phyloP scores from a whole-genome alignment of 129 eudicot species.

The Kitagawia praeruptora region DNA sequence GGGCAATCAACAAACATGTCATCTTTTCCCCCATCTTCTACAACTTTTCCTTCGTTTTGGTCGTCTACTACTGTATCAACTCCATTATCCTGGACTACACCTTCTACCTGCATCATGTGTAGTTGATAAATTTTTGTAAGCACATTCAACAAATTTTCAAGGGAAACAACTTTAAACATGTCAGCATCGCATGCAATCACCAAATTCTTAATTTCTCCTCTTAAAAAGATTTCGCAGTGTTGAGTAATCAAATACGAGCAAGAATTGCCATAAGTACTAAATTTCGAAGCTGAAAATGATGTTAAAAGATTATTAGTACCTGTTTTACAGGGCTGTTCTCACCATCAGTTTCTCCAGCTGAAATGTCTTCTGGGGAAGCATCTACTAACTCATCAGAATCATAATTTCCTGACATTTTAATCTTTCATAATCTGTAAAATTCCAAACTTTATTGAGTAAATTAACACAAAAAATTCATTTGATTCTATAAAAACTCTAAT shows the following conservation, averaged over 20 bases:
- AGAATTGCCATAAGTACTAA: neutral
- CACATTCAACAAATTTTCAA: neutral
- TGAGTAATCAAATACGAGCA: neutral
- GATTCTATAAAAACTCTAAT: neutral
- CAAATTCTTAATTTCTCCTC: neutral
- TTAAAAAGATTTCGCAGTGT: neutral
- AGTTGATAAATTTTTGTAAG: neutral
- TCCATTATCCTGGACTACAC: slow-evolving; percentile 42
- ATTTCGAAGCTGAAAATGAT: neutral
- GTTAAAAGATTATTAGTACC: slow-evolving; percentile 17
- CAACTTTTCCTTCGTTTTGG: slow-evolving; percentile 32
- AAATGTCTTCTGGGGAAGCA: slow-evolving; percentile 26
- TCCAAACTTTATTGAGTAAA: neutral
- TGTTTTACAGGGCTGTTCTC: slow-evolving; percentile 23
- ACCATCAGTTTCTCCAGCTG: slow-evolving; percentile 14
- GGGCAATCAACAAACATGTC: slow-evolving; percentile 96
- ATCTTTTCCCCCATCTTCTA: slow-evolving; percentile 75
- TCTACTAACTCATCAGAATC: slow-evolving; percentile 33
- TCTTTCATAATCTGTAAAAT: slow-evolving; percentile 23
- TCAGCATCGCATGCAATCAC: neutral
- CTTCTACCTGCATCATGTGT: slow-evolving; percentile 28
- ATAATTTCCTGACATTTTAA: slow-evolving; percentile 46
- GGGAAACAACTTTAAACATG: neutral
- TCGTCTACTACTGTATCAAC: slow-evolving; percentile 36
- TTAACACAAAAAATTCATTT: neutral